Percentiles rank a stretch among this genome's conserved stretches.
Evolutionary conservation across 306 rosid species (phyloP).

Genomic region (Quercus engelmannii): DNA sequence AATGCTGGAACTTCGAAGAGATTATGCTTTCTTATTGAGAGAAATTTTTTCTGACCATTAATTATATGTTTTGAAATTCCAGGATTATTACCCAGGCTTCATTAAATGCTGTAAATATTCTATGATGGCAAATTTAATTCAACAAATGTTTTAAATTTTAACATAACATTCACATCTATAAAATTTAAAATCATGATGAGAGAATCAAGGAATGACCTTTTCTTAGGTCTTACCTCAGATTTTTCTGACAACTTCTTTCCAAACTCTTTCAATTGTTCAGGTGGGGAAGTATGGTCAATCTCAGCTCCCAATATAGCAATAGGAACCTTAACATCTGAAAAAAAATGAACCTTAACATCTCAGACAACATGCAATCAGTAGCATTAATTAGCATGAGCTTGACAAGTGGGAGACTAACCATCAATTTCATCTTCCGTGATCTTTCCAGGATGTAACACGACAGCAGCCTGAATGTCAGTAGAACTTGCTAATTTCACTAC

Average conservation of each 20-base stretch:
- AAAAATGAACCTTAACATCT: not conserved
- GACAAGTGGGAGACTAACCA: conserved; percentile 6
- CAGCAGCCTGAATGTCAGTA: conserved; percentile 38
- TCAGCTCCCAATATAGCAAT: conserved; percentile 51
- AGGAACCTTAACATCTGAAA: conserved; percentile 48
- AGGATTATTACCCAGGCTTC: too few relatives aligned
- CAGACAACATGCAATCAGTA: not conserved
- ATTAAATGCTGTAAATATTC: too few relatives aligned
- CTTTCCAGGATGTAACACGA: conserved; percentile 42
- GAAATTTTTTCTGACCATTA: too few relatives aligned
- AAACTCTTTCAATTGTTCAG: conserved; percentile 37
- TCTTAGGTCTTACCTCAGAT: conserved; percentile 36
- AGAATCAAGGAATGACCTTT: not conserved
- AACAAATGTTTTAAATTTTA: too few relatives aligned
- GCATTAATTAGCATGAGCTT: not conserved
- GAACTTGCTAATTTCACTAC: conserved; percentile 35
- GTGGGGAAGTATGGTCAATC: conserved; percentile 31
- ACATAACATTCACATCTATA: too few relatives aligned
- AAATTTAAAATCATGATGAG: too few relatives aligned
- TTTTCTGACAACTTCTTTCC: conserved; percentile 33
- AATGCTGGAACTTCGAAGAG: too few relatives aligned
- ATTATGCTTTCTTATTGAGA: too few relatives aligned
- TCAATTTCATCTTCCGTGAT: conserved; percentile 19
- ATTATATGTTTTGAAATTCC: too few relatives aligned
- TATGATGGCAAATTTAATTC: too few relatives aligned